Conservation (phyloP, 352 stramenopile species). For the Globisporangium parvum region DNA sequence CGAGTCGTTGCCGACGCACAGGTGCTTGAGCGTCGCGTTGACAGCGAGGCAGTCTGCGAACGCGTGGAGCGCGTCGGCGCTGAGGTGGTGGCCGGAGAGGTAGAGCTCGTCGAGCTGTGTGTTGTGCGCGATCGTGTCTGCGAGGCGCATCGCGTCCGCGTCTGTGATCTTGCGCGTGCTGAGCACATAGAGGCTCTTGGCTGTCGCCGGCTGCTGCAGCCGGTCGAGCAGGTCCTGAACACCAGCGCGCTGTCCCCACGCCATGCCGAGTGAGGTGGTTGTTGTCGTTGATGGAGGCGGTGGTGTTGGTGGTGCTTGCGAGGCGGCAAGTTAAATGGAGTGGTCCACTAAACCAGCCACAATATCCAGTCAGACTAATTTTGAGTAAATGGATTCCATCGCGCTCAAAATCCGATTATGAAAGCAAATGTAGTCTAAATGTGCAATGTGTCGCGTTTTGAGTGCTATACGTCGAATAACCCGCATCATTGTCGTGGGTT, state of each 20-base stretch:
- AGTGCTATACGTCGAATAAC: not conserved
- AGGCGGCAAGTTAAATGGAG: too few relatives aligned
- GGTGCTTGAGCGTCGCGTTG: constrained; percentile 60
- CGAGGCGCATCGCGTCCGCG: constrained; percentile 42
- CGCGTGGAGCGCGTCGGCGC: constrained; percentile 26
- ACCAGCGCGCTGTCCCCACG: constrained; percentile 60
- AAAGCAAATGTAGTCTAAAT: too few relatives aligned
- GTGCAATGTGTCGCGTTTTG: too few relatives aligned
- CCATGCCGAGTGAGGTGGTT: constrained; percentile 31
- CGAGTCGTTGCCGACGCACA: constrained; percentile 54
- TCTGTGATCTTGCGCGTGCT: constrained; percentile 61
- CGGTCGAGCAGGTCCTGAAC: constrained; percentile 73
- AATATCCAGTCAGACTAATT: too few relatives aligned
- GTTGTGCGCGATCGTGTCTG: constrained; percentile 45
- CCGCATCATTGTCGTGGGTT: too few relatives aligned
- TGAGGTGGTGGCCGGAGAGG: constrained; percentile 64
- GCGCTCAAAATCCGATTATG: too few relatives aligned
- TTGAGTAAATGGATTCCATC: too few relatives aligned
- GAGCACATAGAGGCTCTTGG: constrained; percentile 67
- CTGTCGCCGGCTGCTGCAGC: constrained; percentile 50
- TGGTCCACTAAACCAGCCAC: too few relatives aligned
- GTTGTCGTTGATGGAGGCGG: not conserved
- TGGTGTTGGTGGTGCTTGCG: not conserved
- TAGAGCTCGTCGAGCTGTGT: constrained; percentile 69
- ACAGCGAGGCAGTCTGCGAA: constrained; percentile 63